Percentiles rank a stretch among this genome's conserved stretches.
Evolutionary conservation across 2,329 filamentous ascomycete genomes (phyloP).

Genomic region (Curvularia sp.): DNA sequence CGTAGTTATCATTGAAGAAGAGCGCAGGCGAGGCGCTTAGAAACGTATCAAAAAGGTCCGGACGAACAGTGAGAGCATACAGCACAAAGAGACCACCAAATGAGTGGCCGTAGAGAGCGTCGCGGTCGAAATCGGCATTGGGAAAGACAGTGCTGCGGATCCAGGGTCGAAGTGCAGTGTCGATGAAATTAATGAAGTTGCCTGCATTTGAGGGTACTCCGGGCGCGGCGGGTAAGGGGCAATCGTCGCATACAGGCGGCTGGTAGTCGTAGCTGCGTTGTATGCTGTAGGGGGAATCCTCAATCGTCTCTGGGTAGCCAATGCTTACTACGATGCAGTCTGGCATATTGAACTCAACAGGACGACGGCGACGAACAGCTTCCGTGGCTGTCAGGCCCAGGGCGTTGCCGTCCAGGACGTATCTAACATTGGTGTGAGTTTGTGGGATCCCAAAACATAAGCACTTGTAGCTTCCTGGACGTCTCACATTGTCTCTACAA

Average conservation of each 20-base stretch:
- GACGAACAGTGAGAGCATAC: conserved; percentile 53
- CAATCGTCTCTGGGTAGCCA: conserved; percentile 38
- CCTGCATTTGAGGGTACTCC: conserved; percentile 55
- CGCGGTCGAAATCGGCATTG: conserved; percentile 44
- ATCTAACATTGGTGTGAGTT: conserved; percentile 29
- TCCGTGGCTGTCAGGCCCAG: conserved; percentile 39
- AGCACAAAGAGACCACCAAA: conserved; percentile 59
- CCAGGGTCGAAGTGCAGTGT: conserved; percentile 50
- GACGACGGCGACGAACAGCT: conserved; percentile 38
- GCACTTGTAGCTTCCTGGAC: neutral
- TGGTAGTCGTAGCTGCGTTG: conserved; percentile 40
- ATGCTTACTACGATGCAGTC: conserved; percentile 44
- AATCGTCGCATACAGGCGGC: conserved; percentile 40
- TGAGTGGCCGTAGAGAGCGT: conserved; percentile 59
- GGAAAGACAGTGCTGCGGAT: conserved; percentile 39
- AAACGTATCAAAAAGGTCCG: conserved; percentile 54
- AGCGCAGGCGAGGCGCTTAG: conserved; percentile 57
- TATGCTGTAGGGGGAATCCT: conserved; percentile 40
- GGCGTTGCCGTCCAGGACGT: conserved; percentile 45
- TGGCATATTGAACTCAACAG: conserved; percentile 40
- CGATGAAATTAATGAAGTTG: conserved; percentile 55
- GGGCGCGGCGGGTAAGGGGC: conserved; percentile 32
- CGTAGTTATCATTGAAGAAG: conserved; percentile 57
- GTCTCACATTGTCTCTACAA: conserved; percentile 43
- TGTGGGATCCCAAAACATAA: neutral